Conservation (phyloP, 2,329 filamentous ascomycete genomes). For the Daldinia sp. region DNA sequence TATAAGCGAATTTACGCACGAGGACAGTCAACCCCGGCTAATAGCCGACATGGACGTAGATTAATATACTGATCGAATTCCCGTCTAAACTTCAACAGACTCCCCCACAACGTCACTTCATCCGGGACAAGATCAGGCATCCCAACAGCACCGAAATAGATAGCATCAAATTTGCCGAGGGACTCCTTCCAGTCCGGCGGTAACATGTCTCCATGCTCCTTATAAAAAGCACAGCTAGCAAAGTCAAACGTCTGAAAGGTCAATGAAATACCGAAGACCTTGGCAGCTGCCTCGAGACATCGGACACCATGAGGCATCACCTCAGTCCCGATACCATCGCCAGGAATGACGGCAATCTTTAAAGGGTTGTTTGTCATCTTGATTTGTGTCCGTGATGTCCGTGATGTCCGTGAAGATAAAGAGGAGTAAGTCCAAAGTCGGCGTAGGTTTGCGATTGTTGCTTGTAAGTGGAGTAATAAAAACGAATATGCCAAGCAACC, state of each 20-base stretch:
- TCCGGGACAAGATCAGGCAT: constrained; percentile 65
- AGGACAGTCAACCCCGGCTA: constrained; percentile 67
- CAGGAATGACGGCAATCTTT: constrained; percentile 70
- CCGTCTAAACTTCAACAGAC: constrained; percentile 72
- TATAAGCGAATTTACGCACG: constrained; percentile 27
- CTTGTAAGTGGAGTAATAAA: not conserved
- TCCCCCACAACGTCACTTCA: constrained; percentile 72
- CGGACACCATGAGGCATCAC: constrained; percentile 70
- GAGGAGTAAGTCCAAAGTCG: not conserved
- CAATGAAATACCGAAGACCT: constrained; percentile 60
- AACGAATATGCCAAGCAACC: no score
- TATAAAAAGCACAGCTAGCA: constrained; percentile 69
- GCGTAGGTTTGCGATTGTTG: not conserved
- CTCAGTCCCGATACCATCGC: constrained; percentile 74
- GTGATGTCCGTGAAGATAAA: not conserved
- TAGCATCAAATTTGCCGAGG: constrained; percentile 68
- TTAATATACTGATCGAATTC: constrained; percentile 75
- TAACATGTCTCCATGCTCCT: constrained; percentile 54
- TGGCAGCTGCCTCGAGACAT: constrained; percentile 62
- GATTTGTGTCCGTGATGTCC: not conserved
- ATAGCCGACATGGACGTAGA: constrained; percentile 68
- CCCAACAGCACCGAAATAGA: constrained; percentile 74
- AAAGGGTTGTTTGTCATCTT: constrained; percentile 29
- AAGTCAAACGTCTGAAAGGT: constrained; percentile 71
- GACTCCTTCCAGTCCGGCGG: constrained; percentile 58